Conservation (phyloP, 1,284 basidiomycete species). For the Heimioporus retisporus region DNA sequence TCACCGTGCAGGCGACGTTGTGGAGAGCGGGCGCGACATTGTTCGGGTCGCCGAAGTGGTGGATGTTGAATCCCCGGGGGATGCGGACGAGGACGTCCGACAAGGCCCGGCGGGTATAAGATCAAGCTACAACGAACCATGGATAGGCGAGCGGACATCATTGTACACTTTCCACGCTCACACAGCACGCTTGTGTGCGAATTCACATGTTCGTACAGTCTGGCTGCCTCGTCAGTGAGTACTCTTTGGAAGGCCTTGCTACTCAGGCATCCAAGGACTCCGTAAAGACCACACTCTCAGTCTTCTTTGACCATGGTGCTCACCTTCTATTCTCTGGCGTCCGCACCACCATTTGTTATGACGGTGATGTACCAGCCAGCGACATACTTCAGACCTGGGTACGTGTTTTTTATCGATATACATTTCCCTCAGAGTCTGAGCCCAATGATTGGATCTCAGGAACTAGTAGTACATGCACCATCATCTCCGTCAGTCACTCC, state of each 20-base stretch:
- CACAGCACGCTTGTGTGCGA: neutral
- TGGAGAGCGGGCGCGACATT: conserved; percentile 59
- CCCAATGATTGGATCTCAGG: neutral
- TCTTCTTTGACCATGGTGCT: neutral
- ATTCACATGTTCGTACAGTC: neutral
- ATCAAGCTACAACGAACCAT: neutral
- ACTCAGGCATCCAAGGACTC: neutral
- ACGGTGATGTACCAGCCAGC: too few relatives aligned
- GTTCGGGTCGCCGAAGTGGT: conserved; percentile 62
- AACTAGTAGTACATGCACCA: neutral
- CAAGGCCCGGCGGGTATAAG: conserved; percentile 15
- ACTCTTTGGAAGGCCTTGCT: neutral
- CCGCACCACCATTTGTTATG: neutral
- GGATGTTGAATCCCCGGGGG: conserved; percentile 55
- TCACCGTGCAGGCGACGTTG: conserved; percentile 66
- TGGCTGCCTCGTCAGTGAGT: neutral
- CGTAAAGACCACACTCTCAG: neutral
- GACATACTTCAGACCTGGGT: too few relatives aligned
- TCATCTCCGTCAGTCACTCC: neutral
- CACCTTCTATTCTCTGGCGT: neutral
- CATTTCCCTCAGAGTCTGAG: too few relatives aligned
- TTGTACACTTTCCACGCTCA: neutral
- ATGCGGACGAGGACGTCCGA: conserved; percentile 50
- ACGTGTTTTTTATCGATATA: too few relatives aligned
- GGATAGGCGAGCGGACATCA: neutral